phyloP scores from a whole-genome alignment of 176 grass and related monocot genomes.

The Triticum turgidum region DNA sequence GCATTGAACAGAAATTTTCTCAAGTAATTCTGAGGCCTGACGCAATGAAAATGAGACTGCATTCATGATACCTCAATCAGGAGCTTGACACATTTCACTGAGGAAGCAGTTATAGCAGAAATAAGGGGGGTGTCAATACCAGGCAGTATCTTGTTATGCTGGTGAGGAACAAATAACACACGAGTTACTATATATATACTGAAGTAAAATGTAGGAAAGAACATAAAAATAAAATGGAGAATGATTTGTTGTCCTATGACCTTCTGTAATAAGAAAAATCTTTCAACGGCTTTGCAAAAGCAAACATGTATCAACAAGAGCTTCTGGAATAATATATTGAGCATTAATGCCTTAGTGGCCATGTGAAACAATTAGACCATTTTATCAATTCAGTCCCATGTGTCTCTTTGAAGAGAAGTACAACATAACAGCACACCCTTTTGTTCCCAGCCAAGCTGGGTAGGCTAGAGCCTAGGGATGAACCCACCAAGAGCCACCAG shows the following conservation, averaged over 20 bases:
- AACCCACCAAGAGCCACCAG: background rate
- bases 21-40: background rate
- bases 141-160: conserved; percentile 25
- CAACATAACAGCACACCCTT: background rate
- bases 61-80: conserved; percentile 31
- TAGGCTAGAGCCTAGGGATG: background rate
- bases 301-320: background rate
- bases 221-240: background rate
- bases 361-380: background rate
- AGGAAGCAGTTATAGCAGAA: conserved; percentile 22
- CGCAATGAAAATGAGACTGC: background rate
- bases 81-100: conserved; percentile 35
- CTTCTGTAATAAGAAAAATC: background rate
- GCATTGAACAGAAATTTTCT: background rate
- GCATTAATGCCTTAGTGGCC: background rate
- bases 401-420: background rate
- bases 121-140: conserved; percentile 16
- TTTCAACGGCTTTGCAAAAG: background rate
- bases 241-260: background rate
- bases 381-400: background rate
- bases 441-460: background rate
- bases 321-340: background rate
- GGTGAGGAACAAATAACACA: background rate
- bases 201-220: background rate
- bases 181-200: background rate